Evolutionary conservation across 352 stramenopile species (phyloP).

Genomic region (Globisporangium parvum): DNA sequence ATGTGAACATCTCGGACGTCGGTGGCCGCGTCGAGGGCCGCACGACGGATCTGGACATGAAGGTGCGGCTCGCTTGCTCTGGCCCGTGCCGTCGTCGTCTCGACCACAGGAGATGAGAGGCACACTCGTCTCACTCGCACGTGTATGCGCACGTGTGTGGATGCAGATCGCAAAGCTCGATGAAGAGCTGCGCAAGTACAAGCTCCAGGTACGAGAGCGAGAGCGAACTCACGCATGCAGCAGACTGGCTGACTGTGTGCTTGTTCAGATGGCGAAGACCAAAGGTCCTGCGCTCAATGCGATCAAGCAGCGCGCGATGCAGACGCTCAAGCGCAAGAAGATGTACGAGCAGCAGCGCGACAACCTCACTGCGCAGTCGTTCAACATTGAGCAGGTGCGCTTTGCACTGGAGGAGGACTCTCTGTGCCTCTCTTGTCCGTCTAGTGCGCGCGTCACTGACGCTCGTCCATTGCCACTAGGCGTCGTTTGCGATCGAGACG

Average conservation of each 20-base stretch:
- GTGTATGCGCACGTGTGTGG: conserved; percentile 15
- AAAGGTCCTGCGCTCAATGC: conserved; percentile 58
- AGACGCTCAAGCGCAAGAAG: conserved; percentile 86
- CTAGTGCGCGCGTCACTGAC: too few species aligned
- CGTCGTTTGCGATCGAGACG: conserved; percentile 88
- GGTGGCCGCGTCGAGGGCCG: conserved; percentile 66
- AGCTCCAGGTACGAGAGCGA: conserved; percentile 35
- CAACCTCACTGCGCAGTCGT: conserved; percentile 74
- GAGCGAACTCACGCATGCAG: neutral
- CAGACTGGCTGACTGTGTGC: neutral
- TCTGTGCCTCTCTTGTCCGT: too few species aligned
- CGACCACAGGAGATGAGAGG: neutral
- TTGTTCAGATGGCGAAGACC: conserved; percentile 66
- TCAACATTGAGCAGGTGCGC: conserved; percentile 74
- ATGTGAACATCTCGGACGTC: conserved; percentile 79
- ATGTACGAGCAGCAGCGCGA: conserved; percentile 85
- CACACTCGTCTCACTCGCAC: neutral
- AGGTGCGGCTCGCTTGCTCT: conserved; percentile 28
- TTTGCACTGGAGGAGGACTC: too few species aligned
- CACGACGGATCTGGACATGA: conserved; percentile 71
- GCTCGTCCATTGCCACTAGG: conserved; percentile 1
- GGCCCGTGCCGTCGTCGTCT: neutral
- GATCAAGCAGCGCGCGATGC: conserved; percentile 81
- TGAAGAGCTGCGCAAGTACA: conserved; percentile 78
- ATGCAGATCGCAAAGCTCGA: conserved; percentile 79